Base-by-base conservation (phyloP, 192 early-diverging fungal genomes). In the Mortierella alpina region DNA sequence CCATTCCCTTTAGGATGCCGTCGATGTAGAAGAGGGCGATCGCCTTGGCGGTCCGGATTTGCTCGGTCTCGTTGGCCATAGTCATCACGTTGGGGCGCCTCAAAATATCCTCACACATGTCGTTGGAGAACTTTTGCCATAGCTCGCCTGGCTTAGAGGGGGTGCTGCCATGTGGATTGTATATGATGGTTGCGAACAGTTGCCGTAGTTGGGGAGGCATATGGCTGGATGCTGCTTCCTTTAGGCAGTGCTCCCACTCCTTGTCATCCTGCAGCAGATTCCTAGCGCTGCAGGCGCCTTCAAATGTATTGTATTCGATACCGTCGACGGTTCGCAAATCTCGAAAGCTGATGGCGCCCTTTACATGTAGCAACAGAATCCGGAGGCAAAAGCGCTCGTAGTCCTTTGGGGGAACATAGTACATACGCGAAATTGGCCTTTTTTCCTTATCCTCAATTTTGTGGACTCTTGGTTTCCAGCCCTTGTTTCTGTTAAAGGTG, bases 231-330 rank as follows among this genome's bases (percentile, higher is more conserved):
- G 47, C 60, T 40, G 70, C 60, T 42, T 72, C 70, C 39, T 56
- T 41, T 31, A 64, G 60, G 41, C 54, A 72, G 18, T n/a, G 70
- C 2, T 53, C 4, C 48, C 50, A 75, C 58, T 82, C 68, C 18
- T 58, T 41, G 41, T 76, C 70, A 47, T 75, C 64, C 40, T 67
- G 64, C 0, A 83, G 70, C 31, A 82, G 44, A 20, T 55, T 55
- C 15, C 18, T 57, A 17, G 60, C 60, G 48, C 51, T 11, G 15
- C 42, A 53, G 31, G 65, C 63, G 5, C 76, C 59, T n/a, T 56
- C 49, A 49, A 51, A 75, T 31, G 66, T 75, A 15, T 55, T 7
- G 44, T 68, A 72, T 5, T 46, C 12, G 6, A 56, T 10, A 7
- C 59, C 70, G 59, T 72, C 39, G 14, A 62, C 60, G 1, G 82